phyloP scores from a whole-genome alignment of 2,329 filamentous ascomycete genomes.

The Aureobasidium sp. region DNA sequence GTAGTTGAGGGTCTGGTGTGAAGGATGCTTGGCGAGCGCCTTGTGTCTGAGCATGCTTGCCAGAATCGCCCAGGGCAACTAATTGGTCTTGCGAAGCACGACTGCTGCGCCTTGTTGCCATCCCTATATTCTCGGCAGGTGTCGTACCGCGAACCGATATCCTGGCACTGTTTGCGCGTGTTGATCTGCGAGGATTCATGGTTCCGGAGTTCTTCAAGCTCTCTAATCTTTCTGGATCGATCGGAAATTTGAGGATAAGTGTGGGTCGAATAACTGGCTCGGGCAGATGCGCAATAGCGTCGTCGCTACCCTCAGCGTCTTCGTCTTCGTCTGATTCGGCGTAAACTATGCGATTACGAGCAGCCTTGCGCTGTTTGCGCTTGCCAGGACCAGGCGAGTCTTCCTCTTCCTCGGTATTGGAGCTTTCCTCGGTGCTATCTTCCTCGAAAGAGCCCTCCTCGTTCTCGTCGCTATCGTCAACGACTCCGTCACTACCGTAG shows the following conservation, averaged over 20 bases:
- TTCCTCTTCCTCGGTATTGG: constrained; percentile 27
- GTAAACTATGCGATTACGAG: constrained; percentile 49
- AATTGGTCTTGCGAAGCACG: constrained; percentile 50
- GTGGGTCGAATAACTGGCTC: constrained; percentile 17
- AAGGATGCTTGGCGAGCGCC: constrained; percentile 42
- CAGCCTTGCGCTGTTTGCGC: constrained; percentile 48
- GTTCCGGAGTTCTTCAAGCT: not conserved
- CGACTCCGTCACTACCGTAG: constrained; percentile 42
- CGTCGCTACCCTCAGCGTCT: constrained; percentile 32
- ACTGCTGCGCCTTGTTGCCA: constrained; percentile 46
- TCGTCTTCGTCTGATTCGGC: constrained; percentile 46
- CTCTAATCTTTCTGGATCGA: not conserved
- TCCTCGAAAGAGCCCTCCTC: constrained; percentile 38
- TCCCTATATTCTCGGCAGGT: constrained; percentile 19
- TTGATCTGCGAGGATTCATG: constrained; percentile 10
- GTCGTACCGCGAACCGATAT: constrained; percentile 20
- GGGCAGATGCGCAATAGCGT: constrained; percentile 13
- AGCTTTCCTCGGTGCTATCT: constrained; percentile 28
- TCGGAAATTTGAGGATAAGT: constrained; percentile 35
- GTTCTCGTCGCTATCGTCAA: constrained; percentile 33
- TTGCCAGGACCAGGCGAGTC: constrained; percentile 46
- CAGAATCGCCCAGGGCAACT: constrained; percentile 52
- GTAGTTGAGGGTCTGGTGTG: constrained; percentile 38
- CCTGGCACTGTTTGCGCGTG: constrained; percentile 4
- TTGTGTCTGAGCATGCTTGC: constrained; percentile 49